These are phyloP conservation scores for Cryptomeria japonica DNA, from an alignment of 75 land plant genomes.

Conservation along the genomic window DNA sequence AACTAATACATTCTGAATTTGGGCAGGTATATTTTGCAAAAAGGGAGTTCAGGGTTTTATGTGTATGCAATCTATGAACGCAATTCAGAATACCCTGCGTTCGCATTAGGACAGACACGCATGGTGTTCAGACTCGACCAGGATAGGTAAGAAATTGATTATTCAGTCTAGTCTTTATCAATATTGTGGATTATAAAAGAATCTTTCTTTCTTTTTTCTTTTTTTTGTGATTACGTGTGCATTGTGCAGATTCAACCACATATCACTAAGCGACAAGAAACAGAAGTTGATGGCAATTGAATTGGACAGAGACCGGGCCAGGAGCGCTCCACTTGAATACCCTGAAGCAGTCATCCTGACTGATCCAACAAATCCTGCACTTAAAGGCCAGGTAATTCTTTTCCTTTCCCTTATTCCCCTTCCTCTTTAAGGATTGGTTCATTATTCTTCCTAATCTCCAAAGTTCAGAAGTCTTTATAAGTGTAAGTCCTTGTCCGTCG, in stretches of 20 bases:
- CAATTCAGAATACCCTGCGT: constrained; percentile 55
- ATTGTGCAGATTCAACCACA: constrained; percentile 64
- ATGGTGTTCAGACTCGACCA: constrained; percentile 68
- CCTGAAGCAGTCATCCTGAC: constrained; percentile 76
- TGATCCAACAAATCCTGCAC: constrained; percentile 52
- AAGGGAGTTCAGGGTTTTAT: constrained; percentile 71
- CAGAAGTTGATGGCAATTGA: constrained; percentile 68
- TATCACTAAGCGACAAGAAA: constrained; percentile 63
- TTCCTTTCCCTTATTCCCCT: too few relatives aligned
- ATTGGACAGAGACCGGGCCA: constrained; percentile 49
- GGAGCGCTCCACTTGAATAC: constrained; percentile 56
- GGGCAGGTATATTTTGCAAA: constrained; percentile 58
- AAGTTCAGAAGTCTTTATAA: too few relatives aligned
- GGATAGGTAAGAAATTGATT: constrained; percentile 46
- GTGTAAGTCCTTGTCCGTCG: too few relatives aligned
- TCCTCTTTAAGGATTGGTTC: too few relatives aligned
- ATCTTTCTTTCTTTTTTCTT: too few relatives aligned
- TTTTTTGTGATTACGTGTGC: too few relatives aligned
- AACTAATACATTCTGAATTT: background rate
- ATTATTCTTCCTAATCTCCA: too few relatives aligned
- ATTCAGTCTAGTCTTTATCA: background rate
- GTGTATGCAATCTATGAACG: constrained; percentile 70
- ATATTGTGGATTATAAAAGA: too few relatives aligned
- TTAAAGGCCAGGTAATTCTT: constrained; percentile 67
- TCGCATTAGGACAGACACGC: constrained; percentile 50